A percentile compares a stretch with the other conserved stretches of the same genome.
Conservation (phyloP, 768 basidiomycete species). For the Lyophyllum semitale region DNA sequence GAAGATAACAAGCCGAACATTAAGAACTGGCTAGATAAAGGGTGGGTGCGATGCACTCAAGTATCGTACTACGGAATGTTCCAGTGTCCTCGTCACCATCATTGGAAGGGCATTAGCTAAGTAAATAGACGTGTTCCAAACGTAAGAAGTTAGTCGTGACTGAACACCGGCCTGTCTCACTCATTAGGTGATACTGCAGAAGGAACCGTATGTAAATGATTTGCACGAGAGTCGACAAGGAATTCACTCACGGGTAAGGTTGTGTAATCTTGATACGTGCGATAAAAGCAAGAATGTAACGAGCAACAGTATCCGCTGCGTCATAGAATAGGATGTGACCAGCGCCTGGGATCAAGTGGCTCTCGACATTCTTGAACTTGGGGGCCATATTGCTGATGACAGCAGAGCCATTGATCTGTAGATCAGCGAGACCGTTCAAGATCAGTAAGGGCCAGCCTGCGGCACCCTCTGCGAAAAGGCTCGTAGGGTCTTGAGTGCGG, state of each 20-base stretch:
- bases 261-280: not conserved
- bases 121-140: not conserved
- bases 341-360: slow-evolving; percentile 24
- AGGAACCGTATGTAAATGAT: not conserved
- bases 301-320: not conserved
- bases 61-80: too few relatives aligned
- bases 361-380: slow-evolving; percentile 34
- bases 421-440: slow-evolving; percentile 26
- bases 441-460: slow-evolving; percentile 29
- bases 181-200: not conserved
- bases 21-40: too few relatives aligned
- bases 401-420: slow-evolving; percentile 25
- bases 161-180: not conserved
- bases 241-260: not conserved
- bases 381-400: slow-evolving; percentile 26
- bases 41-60: too few relatives aligned
- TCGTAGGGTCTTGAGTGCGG: slow-evolving; percentile 27
- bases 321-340: slow-evolving; percentile 37
- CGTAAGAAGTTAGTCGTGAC: not conserved
- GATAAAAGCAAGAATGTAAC: not conserved
- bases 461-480: slow-evolving; percentile 25
- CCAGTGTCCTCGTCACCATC: too few relatives aligned
- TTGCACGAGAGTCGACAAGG: not conserved
- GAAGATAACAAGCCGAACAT: too few relatives aligned
- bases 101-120: too few relatives aligned